Percentiles rank a stretch among this genome's conserved stretches.
phyloP scores from a whole-genome alignment of 164 flowering plant genomes.

The Stephania japonica region DNA sequence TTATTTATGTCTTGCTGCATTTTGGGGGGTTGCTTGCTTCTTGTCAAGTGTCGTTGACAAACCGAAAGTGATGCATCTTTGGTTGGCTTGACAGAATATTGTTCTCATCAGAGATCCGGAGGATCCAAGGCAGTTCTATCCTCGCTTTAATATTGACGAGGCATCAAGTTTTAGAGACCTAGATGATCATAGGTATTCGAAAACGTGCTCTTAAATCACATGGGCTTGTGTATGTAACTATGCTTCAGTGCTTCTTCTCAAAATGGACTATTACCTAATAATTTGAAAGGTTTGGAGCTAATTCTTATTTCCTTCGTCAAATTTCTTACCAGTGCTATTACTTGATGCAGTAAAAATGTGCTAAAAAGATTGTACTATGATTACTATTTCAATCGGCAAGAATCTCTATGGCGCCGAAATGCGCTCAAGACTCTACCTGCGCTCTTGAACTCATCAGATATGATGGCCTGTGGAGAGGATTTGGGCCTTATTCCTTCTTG shows the following conservation, averaged over 20 bases:
- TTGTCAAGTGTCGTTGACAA: background rate
- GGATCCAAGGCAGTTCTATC: slow-evolving; percentile 73
- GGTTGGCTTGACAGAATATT: slow-evolving; percentile 58
- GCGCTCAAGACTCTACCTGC: slow-evolving; percentile 91
- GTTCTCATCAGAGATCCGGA: slow-evolving; percentile 92
- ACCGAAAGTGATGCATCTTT: slow-evolving; percentile 6
- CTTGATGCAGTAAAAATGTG: slow-evolving; percentile 69
- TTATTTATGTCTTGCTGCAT: background rate
- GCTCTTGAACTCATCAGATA: slow-evolving; percentile 89
- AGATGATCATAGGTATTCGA: slow-evolving; percentile 75
- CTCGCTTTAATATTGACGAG: slow-evolving; percentile 93
- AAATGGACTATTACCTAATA: background rate
- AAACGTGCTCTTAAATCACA: background rate
- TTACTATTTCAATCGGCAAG: slow-evolving; percentile 94
- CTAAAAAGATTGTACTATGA: slow-evolving; percentile 78
- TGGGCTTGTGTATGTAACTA: too few species aligned
- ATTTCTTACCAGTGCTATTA: slow-evolving; percentile 12
- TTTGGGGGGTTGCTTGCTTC: background rate
- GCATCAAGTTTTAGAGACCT: slow-evolving; percentile 75
- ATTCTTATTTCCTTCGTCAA: background rate
- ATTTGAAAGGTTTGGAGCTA: background rate
- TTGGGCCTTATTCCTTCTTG: slow-evolving; percentile 94
- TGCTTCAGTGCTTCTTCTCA: too few species aligned
- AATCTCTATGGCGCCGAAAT: slow-evolving; percentile 81
- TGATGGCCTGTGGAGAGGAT: slow-evolving; percentile 99